phyloP scores from a whole-genome alignment of 1,284 basidiomycete species.

The Wolfiporia cocos region DNA sequence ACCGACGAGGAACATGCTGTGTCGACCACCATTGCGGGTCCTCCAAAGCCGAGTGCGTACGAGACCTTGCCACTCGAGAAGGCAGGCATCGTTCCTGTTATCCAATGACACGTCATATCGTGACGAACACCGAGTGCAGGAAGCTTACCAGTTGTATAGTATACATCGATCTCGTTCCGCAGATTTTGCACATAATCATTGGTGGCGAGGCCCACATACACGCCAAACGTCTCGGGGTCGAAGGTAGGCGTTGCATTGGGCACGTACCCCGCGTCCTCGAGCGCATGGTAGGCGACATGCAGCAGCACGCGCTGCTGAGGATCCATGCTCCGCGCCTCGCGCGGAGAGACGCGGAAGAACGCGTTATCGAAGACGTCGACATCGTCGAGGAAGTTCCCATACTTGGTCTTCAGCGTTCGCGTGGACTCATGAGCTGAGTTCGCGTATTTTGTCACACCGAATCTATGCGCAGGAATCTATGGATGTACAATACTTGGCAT shows the following conservation, averaged over 20 bases:
- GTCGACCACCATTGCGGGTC: constrained; percentile 65
- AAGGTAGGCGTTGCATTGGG: constrained; percentile 48
- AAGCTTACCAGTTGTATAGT: constrained; percentile 63
- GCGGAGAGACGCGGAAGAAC: constrained; percentile 68
- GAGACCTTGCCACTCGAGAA: constrained; percentile 70
- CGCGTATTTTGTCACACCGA: constrained; percentile 39
- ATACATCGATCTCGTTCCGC: constrained; percentile 54
- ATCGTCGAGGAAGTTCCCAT: constrained; percentile 58
- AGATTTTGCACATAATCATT: constrained; percentile 66
- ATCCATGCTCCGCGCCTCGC: constrained; percentile 69
- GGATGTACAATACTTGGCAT: constrained; percentile 1
- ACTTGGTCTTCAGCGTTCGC: constrained; percentile 43
- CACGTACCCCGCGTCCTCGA: constrained; percentile 66
- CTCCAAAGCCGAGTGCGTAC: constrained; percentile 58
- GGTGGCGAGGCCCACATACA: constrained; percentile 62
- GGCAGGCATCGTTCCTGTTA: constrained; percentile 54
- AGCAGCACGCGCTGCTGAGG: constrained; percentile 68
- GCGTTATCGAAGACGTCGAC: constrained; percentile 58
- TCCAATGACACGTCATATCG: not conserved
- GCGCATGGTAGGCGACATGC: constrained; percentile 57
- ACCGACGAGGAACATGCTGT: constrained; percentile 70
- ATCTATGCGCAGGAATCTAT: constrained; percentile 57
- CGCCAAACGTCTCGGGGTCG: constrained; percentile 49
- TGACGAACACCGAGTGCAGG: not conserved
- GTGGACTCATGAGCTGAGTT: constrained; percentile 15